Evolutionary conservation across 306 rosid genomes (phyloP).

Genomic region (Geum urbanum): DNA sequence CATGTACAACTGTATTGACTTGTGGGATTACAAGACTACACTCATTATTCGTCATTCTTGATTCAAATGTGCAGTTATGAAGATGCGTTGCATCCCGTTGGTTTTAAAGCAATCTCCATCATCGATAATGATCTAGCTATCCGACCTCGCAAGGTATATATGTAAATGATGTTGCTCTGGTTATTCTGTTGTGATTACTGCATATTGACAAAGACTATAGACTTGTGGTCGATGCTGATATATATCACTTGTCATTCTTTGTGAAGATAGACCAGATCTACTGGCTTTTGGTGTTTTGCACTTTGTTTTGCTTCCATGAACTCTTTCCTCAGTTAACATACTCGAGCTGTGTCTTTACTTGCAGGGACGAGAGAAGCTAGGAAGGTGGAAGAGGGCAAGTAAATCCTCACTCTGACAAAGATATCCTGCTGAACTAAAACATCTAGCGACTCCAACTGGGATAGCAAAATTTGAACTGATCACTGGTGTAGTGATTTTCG

Average conservation of each 20-base stretch:
- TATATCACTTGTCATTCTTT: background rate
- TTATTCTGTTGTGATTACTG: background rate
- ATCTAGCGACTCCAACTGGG: background rate
- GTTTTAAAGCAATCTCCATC: slow-evolving; percentile 33
- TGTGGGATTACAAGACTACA: background rate
- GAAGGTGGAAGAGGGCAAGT: slow-evolving; percentile 40
- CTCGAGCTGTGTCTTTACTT: background rate
- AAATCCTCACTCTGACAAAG: slow-evolving; percentile 25
- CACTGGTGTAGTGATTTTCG: background rate
- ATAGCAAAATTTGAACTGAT: background rate
- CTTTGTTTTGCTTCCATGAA: slow-evolving; percentile 3
- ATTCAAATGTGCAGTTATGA: slow-evolving; percentile 32
- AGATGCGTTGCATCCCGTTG: slow-evolving; percentile 37
- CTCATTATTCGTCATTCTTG: background rate
- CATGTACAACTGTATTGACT: background rate
- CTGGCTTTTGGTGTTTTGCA: slow-evolving; percentile 3
- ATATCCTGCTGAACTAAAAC: background rate
- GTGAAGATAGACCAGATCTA: background rate
- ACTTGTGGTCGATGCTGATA: slow-evolving; percentile 1
- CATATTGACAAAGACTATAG: background rate
- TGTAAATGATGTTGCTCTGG: background rate
- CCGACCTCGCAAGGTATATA: slow-evolving; percentile 38
- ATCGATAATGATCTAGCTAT: slow-evolving; percentile 36
- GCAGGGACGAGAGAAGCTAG: slow-evolving; percentile 47
- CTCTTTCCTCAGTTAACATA: background rate